Evolutionary conservation across 345 rosid genomes (phyloP).

Genomic region (Excoecaria agallocha): DNA sequence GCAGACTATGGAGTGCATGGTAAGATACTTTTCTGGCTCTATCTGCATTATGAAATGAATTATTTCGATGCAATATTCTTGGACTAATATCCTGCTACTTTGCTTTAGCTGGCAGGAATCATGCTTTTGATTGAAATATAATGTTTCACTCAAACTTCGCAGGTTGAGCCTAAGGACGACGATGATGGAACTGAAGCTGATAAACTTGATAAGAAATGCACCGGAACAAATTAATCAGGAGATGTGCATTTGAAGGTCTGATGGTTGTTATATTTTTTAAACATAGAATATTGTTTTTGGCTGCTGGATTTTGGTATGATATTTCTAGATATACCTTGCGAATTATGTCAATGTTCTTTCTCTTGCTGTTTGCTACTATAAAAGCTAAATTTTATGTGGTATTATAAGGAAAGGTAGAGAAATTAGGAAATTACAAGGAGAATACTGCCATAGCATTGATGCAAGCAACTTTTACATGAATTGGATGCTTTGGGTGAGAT

Average conservation of each 20-base stretch:
- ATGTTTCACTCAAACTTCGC: conserved; percentile 7
- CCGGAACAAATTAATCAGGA: background rate
- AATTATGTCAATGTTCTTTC: no score
- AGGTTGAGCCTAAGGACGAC: conserved; percentile 18
- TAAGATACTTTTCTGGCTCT: no score
- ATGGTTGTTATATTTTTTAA: background rate
- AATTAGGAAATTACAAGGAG: background rate
- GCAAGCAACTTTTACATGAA: background rate
- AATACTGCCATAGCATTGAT: background rate
- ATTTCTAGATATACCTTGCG: no score
- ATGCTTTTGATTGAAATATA: background rate
- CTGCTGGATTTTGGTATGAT: background rate
- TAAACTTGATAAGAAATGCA: background rate
- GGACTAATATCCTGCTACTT: no score
- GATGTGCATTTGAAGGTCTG: background rate
- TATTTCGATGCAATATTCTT: no score
- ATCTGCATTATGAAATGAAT: no score
- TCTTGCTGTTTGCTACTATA: background rate
- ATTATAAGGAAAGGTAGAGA: background rate
- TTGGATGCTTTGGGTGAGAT: background rate
- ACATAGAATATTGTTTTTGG: background rate
- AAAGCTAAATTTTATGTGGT: background rate
- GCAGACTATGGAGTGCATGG: no score
- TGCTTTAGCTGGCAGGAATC: no score
- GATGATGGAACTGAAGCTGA: conserved; percentile 12